Evolutionary conservation across 1,139 yeast genomes (phyloP).

Genomic region (Lodderomyces oxycetoniae): DNA sequence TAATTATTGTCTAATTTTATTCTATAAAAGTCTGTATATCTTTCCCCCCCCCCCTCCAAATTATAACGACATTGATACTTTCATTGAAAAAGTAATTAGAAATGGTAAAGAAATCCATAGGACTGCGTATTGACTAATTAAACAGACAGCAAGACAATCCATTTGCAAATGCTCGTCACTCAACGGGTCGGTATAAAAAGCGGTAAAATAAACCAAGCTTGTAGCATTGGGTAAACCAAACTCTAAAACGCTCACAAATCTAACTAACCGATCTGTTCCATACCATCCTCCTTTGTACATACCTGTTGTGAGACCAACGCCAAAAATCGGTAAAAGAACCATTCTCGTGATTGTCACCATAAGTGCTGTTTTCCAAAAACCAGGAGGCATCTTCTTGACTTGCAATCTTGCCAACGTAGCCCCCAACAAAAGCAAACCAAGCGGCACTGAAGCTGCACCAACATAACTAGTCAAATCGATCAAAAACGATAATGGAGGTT

Average conservation of each 20-base stretch:
- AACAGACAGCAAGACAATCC: conserved; percentile 74
- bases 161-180: conserved; percentile 63
- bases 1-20: too few relatives aligned
- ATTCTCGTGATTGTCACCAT: conserved; percentile 33
- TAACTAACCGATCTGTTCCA: conserved; percentile 44
- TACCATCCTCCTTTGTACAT: conserved; percentile 43
- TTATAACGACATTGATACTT: conserved; percentile 26
- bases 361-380: conserved; percentile 62
- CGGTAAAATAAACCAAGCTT: conserved; percentile 75
- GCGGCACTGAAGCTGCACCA: conserved; percentile 85
- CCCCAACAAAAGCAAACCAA: conserved; percentile 76
- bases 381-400: conserved; percentile 54
- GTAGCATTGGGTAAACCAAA: conserved; percentile 88
- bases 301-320: conserved; percentile 45
- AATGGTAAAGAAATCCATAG: conserved; percentile 63
- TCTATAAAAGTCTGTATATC: too few relatives aligned
- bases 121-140: conserved; percentile 63
- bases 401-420: conserved; percentile 77
- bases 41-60: too few relatives aligned
- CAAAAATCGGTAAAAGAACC: conserved; percentile 39
- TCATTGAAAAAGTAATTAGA: conserved; percentile 53
- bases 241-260: conserved; percentile 69
- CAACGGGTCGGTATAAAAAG: conserved; percentile 68
- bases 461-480: conserved; percentile 76
- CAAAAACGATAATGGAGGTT: conserved; percentile 77